Conservation (phyloP, 495 filamentous ascomycete genomes). For the Penicillium arizonense region DNA sequence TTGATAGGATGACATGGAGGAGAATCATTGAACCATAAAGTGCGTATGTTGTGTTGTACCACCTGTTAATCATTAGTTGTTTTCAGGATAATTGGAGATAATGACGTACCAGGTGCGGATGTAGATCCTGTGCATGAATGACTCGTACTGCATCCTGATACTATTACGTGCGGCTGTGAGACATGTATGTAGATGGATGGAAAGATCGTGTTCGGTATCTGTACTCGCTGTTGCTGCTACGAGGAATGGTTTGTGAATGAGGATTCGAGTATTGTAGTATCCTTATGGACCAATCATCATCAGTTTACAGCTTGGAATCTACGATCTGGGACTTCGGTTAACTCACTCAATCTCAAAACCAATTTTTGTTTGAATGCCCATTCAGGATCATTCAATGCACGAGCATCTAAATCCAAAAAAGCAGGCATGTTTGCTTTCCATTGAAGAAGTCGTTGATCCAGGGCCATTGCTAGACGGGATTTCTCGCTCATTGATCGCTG, state of each 20-base stretch:
- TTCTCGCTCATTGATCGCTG: constrained; percentile 17
- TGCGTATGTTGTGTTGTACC: constrained; percentile 32
- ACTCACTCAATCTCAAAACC: constrained; percentile 22
- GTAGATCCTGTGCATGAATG: constrained; percentile 28
- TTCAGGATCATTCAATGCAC: constrained; percentile 22
- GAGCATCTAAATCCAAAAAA: constrained; percentile 17
- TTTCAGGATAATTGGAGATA: not conserved
- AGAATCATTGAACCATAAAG: constrained; percentile 27
- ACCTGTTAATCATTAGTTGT: constrained; percentile 9
- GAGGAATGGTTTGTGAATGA: constrained; percentile 26
- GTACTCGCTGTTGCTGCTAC: constrained; percentile 12
- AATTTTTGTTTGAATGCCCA: constrained; percentile 31
- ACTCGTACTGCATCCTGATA: constrained; percentile 30
- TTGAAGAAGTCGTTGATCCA: constrained; percentile 14
- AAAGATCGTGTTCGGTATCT: constrained; percentile 5
- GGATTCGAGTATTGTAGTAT: constrained; percentile 27
- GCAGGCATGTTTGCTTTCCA: constrained; percentile 21
- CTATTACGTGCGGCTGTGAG: constrained; percentile 20
- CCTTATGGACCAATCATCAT: constrained; percentile 3
- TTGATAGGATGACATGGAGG: constrained; percentile 13
- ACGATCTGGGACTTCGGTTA: not conserved
- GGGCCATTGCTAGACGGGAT: constrained; percentile 21
- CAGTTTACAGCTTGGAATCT: not conserved
- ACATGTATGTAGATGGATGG: constrained; percentile 20
- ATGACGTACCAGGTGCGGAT: constrained; percentile 24